phyloP scores from a whole-genome alignment of 805 yeast species.

The Saccharomycopsis oosterbeekiorum region DNA sequence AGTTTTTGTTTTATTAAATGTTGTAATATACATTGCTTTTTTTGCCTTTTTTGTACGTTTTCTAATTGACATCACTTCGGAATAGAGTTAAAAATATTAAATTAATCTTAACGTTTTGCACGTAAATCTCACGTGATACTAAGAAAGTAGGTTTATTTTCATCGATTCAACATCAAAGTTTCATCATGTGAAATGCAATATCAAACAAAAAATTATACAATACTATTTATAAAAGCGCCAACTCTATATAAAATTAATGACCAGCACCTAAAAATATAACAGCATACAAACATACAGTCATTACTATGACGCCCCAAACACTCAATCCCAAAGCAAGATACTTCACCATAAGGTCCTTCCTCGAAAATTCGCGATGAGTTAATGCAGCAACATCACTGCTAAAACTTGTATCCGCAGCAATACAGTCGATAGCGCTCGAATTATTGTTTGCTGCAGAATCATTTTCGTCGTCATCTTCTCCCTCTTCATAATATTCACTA shows the following conservation, averaged over 20 bases:
- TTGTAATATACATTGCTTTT: background rate
- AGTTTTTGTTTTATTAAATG: background rate
- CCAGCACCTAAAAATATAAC: constrained; percentile 27
- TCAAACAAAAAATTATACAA: background rate
- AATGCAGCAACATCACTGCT: background rate
- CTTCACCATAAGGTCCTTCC: constrained; percentile 29
- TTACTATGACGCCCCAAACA: constrained; percentile 51
- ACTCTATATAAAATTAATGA: constrained; percentile 17
- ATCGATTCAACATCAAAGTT: too few species aligned
- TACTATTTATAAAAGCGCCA: background rate
- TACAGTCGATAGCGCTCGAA: background rate
- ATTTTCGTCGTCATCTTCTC: background rate
- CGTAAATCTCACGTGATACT: too few species aligned
- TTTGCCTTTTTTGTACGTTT: background rate
- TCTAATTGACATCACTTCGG: background rate
- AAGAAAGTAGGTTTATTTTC: too few species aligned
- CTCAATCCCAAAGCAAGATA: constrained; percentile 37
- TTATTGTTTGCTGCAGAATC: background rate
- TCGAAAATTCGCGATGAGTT: constrained; percentile 14
- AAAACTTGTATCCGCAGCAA: background rate
- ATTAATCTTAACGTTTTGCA: too few species aligned
- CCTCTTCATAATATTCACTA: constrained; percentile 12
- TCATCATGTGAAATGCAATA: too few species aligned
- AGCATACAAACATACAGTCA: constrained; percentile 41
- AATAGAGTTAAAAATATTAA: too few species aligned